Evolutionary conservation across 441 rosid species (phyloP), one percentile per base, ranked within the genome.

Genomic region (Geranium incanum): DNA sequence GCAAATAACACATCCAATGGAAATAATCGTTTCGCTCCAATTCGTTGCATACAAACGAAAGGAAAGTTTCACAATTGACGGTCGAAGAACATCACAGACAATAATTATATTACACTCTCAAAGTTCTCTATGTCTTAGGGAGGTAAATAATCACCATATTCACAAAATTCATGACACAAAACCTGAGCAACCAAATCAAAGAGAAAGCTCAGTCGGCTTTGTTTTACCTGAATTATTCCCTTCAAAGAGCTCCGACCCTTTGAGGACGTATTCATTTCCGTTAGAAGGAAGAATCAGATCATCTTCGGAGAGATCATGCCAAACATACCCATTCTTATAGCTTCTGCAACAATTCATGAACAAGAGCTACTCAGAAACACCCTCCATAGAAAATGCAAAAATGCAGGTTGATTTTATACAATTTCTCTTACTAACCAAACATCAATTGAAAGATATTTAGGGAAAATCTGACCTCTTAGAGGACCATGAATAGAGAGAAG

Each of bases 401-500:
- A n/a, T n/a, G n/a, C n/a, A n/a, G n/a, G n/a, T n/a, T n/a, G n/a
- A n/a, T n/a, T 21, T 21, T 21, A 21, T 21, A 21, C 21, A 21
- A 21, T 21, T 21, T 21, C 21, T 21, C 21, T 21, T 21, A 21
- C 21, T 21, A 21, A 21, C 21, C 21, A 21, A 21, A 21, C 21
- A 21, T 21, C 21, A 21, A 21, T 21, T 21, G 21, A 21, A 39
- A 4, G 43, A 39, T 39, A 39, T 39, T 16, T 11, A 36, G 16
- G 11, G 63, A 11, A 74, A 68, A 57, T 16, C 6, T 71, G 66
- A 88, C 93, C 89, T 84, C 69, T 86, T 88, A 55, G 82, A 81
- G 68, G 93, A 85, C 93, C 93, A 88, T 15, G 91, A 83, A 71
- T 88, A 88, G 84, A 79, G 67, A n/a, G 87, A 80, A 36, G 93